These are phyloP conservation scores for Penicillium coprophilum DNA, from an alignment of 495 filamentous ascomycete genomes.

Conservation along the genomic window DNA sequence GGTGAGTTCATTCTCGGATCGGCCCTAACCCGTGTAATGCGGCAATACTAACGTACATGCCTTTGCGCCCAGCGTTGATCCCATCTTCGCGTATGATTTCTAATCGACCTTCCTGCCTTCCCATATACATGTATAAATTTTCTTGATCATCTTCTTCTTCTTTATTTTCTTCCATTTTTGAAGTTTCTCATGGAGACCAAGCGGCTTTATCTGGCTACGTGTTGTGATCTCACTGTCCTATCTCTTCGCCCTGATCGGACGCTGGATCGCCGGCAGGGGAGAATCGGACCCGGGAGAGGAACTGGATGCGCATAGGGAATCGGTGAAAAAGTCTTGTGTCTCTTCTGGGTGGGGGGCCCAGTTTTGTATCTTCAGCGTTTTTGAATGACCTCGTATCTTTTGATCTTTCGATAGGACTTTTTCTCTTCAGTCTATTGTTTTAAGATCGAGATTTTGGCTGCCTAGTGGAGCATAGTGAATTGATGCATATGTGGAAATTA, in stretches of 20 bases:
- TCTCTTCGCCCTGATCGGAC: conserved; percentile 38
- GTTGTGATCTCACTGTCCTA: conserved; percentile 28
- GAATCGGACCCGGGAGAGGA: conserved; percentile 17
- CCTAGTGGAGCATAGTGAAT: conserved; percentile 7
- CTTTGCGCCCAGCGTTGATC: conserved; percentile 33
- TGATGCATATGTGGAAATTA: background rate
- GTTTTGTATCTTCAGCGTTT: conserved; percentile 15
- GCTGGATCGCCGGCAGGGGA: conserved; percentile 48
- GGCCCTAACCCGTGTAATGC: background rate
- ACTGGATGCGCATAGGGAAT: conserved; percentile 5
- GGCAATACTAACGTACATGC: conserved; percentile 2
- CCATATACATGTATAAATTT: conserved; percentile 45
- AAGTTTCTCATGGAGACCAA: conserved; percentile 30
- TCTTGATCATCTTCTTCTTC: conserved; percentile 20
- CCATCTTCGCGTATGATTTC: conserved; percentile 22
- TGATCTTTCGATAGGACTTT: conserved; percentile 10
- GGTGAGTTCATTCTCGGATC: conserved; percentile 32
- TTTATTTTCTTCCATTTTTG: conserved; percentile 22
- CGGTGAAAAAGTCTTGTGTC: conserved; percentile 16
- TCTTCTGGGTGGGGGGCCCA: conserved; percentile 10
- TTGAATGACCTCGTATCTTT: conserved; percentile 14
- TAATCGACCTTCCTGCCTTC: conserved; percentile 38
- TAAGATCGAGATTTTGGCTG: conserved; percentile 10
- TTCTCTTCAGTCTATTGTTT: conserved; percentile 8
- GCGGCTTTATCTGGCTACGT: conserved; percentile 40